Conservation (phyloP, 2,329 filamentous ascomycete genomes). For the Pseudogymnoascus sp. region DNA sequence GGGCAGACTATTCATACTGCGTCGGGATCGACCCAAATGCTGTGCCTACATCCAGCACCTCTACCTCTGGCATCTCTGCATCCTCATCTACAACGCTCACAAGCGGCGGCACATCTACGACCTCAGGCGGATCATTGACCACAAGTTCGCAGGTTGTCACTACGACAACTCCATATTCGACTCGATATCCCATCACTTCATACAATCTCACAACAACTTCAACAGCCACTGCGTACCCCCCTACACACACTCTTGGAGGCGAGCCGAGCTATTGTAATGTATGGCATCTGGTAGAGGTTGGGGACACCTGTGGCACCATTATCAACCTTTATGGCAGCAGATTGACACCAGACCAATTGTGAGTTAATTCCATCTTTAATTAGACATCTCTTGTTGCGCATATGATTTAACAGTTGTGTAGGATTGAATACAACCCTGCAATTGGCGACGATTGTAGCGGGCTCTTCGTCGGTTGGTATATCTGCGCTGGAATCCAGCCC, state of each 20-base stretch:
- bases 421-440: background rate
- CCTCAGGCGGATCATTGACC: too few species aligned
- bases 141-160: too few species aligned
- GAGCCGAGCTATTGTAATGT: background rate
- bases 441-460: background rate
- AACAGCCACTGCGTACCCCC: background rate
- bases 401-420: background rate
- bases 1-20: slow-evolving; percentile 23
- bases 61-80: too few species aligned
- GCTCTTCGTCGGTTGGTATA: background rate
- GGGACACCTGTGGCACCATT: background rate
- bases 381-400: background rate
- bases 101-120: too few species aligned
- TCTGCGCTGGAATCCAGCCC: background rate
- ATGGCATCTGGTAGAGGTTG: background rate
- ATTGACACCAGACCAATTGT: background rate
- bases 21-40: slow-evolving; percentile 15
- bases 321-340: background rate
- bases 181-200: background rate
- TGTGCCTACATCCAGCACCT: too few species aligned
- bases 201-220: background rate
- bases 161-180: background rate
- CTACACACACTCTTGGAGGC: background rate
- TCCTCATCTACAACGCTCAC: too few species aligned
- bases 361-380: background rate